Evolutionary conservation across 2,329 filamentous ascomycete genomes (phyloP), one percentile per base, ranked within the genome.

Genomic region (Nemania abortiva): DNA sequence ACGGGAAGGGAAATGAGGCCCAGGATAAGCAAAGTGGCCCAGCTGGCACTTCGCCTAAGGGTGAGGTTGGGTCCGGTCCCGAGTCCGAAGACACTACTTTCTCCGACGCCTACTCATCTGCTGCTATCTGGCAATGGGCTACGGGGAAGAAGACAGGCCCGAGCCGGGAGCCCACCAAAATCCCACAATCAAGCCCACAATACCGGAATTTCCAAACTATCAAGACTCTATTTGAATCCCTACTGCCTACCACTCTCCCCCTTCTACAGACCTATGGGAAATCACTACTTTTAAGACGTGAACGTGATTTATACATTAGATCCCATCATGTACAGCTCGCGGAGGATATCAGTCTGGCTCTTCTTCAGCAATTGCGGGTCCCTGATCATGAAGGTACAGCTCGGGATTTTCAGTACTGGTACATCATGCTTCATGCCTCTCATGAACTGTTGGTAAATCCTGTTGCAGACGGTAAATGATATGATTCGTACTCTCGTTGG

Each of bases 211-310:
- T 91, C 49, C 89, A 92, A 77, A 91, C 89, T 13, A 85, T 98
- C 53, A 88, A 91, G 45, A 91, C 90, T 73, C 84, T 98, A 11
- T 85, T 98, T 13, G 91, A 92, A 75, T 91, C 93, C 39, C 88
- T 97, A 74, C 90, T 95, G 24, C 90, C 90, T 9, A 91, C 91
- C 2, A 91, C 95, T n/a, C 92, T 93, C 20, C 91, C 92, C 0
- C 92, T 98, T 74, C 92, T 97, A 77, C 93, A 97, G 76, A 91
- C 90, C 1, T 84, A 98, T 52, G 95, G 95, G 13, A 96, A 94
- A 79, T 89, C 92, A 18, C 84, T 98, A 24, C 85, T 97, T 3
- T 89, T 90, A 52, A 92, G 93, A 67, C 89, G 94, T 58, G 89
- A 89, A 70, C 86, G 89, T 31, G 94, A 98, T 74, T 75, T 83